Percentiles rank a stretch among this genome's conserved stretches.
Conservation (phyloP, 208 protist species). For the Acanthamoeba healyi region DNA sequence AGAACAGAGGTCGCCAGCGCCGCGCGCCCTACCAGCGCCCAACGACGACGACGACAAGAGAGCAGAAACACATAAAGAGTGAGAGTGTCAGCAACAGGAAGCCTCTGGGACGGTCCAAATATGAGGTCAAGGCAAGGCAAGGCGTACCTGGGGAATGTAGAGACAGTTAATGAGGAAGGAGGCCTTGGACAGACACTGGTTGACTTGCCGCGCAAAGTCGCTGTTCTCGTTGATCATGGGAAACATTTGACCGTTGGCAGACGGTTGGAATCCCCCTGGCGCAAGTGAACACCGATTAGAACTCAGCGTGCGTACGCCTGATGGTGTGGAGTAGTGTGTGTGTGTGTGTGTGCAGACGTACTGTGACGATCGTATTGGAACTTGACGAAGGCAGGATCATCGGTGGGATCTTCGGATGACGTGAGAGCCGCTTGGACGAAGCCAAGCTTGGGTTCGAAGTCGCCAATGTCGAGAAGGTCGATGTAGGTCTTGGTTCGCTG, state of each 20-base stretch:
- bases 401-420: neutral
- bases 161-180: slow-evolving; percentile 33
- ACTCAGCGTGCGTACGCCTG: neutral
- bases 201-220: neutral
- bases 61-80: no score
- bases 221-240: neutral
- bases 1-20: neutral
- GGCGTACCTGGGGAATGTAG: slow-evolving; percentile 35
- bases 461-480: neutral
- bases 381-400: slow-evolving; percentile 40
- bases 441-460: neutral
- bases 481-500: neutral
- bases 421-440: neutral
- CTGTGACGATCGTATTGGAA: neutral
- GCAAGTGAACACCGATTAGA: neutral
- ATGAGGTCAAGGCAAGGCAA: no score
- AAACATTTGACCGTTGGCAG: neutral
- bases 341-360: neutral
- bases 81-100: no score
- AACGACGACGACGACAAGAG: no score
- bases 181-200: neutral
- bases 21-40: slow-evolving; percentile 20
- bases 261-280: neutral
- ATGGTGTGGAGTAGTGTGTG: neutral
- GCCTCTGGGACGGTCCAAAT: no score